A percentile compares a stretch with the other conserved stretches of the same genome.
phyloP scores from a whole-genome alignment of 768 basidiomycete genomes.

The Boletus sp. region DNA sequence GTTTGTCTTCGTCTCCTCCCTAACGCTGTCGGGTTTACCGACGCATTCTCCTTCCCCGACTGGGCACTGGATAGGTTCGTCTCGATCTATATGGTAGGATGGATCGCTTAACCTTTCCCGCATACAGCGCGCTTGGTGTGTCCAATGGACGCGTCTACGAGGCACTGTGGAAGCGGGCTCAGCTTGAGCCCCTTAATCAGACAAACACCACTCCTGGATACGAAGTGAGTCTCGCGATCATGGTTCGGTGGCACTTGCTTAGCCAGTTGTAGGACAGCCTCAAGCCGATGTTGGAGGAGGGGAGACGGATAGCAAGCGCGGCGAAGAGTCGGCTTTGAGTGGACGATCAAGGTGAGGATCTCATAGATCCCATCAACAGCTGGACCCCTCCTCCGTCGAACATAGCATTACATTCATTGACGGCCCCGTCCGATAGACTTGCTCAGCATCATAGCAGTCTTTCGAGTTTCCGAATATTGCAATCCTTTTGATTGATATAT shows the following conservation, averaged over 20 bases:
- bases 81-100: background rate
- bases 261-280: constrained; percentile 19
- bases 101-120: background rate
- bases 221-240: constrained; percentile 35
- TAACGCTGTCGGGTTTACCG: constrained; percentile 64
- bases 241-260: background rate
- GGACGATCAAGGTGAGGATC: background rate
- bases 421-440: too few species aligned
- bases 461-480: too few species aligned
- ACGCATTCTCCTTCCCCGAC: constrained; percentile 73
- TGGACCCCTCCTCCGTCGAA: background rate
- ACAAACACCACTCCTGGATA: constrained; percentile 54
- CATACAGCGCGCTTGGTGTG: constrained; percentile 56
- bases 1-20: constrained; percentile 55
- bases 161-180: constrained; percentile 57
- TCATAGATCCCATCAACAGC: background rate
- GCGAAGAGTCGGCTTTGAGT: constrained; percentile 23
- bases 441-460: too few species aligned
- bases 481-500: too few species aligned
- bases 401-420: too few species aligned
- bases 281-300: constrained; percentile 26
- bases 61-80: constrained; percentile 68
- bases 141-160: constrained; percentile 67
- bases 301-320: constrained; percentile 14
- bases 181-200: constrained; percentile 59